Base-by-base conservation (phyloP, 441 rosid species). In the Gossypium aridum region DNA sequence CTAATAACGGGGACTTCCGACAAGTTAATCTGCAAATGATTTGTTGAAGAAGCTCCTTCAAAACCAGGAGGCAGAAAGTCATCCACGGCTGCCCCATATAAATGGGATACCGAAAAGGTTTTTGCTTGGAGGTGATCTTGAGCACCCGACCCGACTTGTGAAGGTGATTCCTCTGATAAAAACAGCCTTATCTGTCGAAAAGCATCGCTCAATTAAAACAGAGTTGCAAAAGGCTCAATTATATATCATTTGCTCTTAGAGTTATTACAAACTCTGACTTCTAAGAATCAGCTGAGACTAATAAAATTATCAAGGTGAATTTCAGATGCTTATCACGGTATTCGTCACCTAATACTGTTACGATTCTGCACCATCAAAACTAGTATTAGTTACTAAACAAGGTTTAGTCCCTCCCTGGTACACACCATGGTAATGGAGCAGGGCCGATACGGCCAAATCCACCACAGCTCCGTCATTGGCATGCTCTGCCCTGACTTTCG, bases 41-140 rank as follows among this genome's bases (percentile, higher is more conserved):
- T 75, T 53, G 91, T 79, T 72, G 92, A 67, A 61, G 81, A 88
- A 55, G 85, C 79, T 83, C 92, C 95, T 77, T 92, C 98, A 72
- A 96, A 96, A 64, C 99, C 98, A 73, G 99, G 98, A 68, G 97
- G 97, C 74, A 91, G 82, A 83, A 80, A 74, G 75, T 92, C 98
- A 75, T 96, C 97, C 14, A 69, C 16, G 60, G 79, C 71, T 43
- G 57, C 20, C 72, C 86, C 91, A 71, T 73, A 80, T 57, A 87
- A 78, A 85, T 92, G 96, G 6, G 89, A 71, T 43, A 78, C 77
- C 75, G 84, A 83, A 12, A 91, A 80, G 47, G 89, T 78, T 84
- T 92, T 96, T 69, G 97, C 98, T 85, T 93, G 97, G 64, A 96
- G 96, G 85, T 96, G 96, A 84, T 96, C 99, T 82, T 96, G 97